phyloP scores from a whole-genome alignment of 257 asterid species.

The Nicotiana tabacum region DNA sequence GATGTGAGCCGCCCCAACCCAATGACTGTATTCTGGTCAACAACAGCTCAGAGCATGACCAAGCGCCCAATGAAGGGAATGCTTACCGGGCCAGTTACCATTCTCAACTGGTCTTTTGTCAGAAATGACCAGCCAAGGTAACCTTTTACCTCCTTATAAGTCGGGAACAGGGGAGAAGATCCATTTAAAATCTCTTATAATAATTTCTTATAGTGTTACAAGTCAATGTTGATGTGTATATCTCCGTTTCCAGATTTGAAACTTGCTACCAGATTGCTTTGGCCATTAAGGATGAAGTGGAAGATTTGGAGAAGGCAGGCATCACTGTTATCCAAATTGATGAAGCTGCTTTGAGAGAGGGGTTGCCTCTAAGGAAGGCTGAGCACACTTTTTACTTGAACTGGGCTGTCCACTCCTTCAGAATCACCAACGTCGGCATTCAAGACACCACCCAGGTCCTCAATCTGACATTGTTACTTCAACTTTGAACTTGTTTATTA shows the following conservation, averaged over 20 bases:
- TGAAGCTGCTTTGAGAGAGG: conserved; percentile 94
- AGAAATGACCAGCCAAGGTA: conserved; percentile 95
- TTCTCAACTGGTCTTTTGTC: conserved; percentile 96
- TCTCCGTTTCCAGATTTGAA: conserved; percentile 45
- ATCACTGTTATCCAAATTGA: conserved; percentile 84
- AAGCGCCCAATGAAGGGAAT: conserved; percentile 99
- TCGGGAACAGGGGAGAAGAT: too few relatives aligned
- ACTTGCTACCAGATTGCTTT: conserved; percentile 90
- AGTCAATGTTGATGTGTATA: conserved; percentile 7
- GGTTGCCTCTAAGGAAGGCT: conserved; percentile 85
- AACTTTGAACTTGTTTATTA: background rate
- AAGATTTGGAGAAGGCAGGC: conserved; percentile 93
- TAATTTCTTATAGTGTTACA: background rate
- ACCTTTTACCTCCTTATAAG: background rate
- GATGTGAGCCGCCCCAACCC: conserved; percentile 97
- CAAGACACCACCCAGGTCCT: background rate
- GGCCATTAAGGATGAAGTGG: conserved; percentile 93
- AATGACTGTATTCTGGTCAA: conserved; percentile 97
- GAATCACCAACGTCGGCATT: conserved; percentile 46
- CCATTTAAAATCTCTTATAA: background rate
- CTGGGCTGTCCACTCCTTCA: conserved; percentile 98
- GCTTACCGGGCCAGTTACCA: conserved; percentile 98
- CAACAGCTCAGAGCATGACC: conserved; percentile 92
- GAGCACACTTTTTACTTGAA: conserved; percentile 89
- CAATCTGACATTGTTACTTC: background rate